Base-by-base conservation (phyloP, 495 filamentous ascomycete genomes). In the Paragyromitra xinjiangensis region DNA sequence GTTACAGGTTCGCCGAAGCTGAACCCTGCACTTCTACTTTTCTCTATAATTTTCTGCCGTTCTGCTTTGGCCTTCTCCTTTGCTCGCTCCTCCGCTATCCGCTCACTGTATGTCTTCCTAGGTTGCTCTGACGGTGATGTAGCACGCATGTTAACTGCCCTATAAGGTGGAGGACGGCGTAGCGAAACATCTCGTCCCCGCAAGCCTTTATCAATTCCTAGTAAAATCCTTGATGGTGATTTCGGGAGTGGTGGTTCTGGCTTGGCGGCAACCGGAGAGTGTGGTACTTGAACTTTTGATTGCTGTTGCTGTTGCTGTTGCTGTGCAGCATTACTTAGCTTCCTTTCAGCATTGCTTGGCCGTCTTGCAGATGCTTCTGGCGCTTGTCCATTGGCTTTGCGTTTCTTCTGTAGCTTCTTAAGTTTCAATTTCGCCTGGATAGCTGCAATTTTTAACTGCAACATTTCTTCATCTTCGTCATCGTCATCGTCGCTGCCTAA, bases 161-260 rank as follows among this genome's bases (percentile, higher is more conserved):
- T 55, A 24, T 81, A 76, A 37, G 77, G 72, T 70, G 92, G 88
- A 0, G 93, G 90, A 74, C 93, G 87, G 81, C 92, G 94, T 39
- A 99, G 84, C 3, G 95, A 98, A 50, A 99, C 88, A 81, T 97
- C 93, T 50, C 87, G 88, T 6, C 91, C 94, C 74, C 87, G 92
- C 51, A 93, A 86, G 0, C 93, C 93, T 81, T 95, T 96, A 82
- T 97, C 94, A 58, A 99, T 96, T 2, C 96, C 95, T 11, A 99
- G 84, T 9, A 94, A 81, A 24, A 93, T 89, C 75, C 96, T 87
- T 29, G 91, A 89, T 9, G 95, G 95, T 4, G 94, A 97, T 53
- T 85, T 88, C n/a, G 89, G 90, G 4, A 88, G 84, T 11, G 86
- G 82, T 0, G 83, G 73, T 8, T 85, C 77, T 34, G 85, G 84